Base-by-base conservation (phyloP, 2,329 filamentous ascomycete species). In the Exophiala oligosperma region DNA sequence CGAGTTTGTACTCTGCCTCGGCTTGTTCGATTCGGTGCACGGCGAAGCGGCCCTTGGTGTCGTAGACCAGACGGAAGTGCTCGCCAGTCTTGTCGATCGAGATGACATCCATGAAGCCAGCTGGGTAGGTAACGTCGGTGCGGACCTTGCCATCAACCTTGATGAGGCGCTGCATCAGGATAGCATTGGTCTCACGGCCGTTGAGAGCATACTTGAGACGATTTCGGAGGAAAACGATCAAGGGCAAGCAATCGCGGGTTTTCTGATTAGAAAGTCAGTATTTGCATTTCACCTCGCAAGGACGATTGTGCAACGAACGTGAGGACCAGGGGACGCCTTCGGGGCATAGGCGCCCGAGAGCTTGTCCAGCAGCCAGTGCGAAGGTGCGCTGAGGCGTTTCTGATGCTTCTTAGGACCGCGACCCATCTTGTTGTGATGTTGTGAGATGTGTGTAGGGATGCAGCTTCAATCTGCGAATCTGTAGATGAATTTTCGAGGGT, bases 1-100 rank as follows among this genome's bases (percentile, higher is more conserved):
- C 92, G 74, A 99, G 86, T 90, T 99, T 99, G 91, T 97, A 99
- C 85, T 94, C 88, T 73, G 93, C 92, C 90, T 99, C 94, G 85
- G 97, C 94, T 71, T 87, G 83, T 80, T 95, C 93, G 83, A 99
- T 97, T 77, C 94, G 91, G 91, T 99, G 94, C 78, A 99, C 92
- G 79, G 94, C 97, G 91, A 97, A 99, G 79, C 94, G 93, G 74
- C 94, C 94, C 90, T 99, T 99, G 89, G 93, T 99, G 81, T 99
- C 94, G 88, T 97, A 99, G 86, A 99, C 84, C 72, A 99, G 91
- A 72, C 94, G 93, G 91, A 99, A 99, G 90, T 96, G 90, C 89
- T 99, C 94, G 88, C 92, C 92, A 62, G 94, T 99, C 91, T 99
- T 99, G 82, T 99, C 94, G 78, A 99, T 95, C 75, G 85, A 84